Base-by-base conservation (phyloP, 176 grass and related monocot genomes). In the Elaeis guineensis region DNA sequence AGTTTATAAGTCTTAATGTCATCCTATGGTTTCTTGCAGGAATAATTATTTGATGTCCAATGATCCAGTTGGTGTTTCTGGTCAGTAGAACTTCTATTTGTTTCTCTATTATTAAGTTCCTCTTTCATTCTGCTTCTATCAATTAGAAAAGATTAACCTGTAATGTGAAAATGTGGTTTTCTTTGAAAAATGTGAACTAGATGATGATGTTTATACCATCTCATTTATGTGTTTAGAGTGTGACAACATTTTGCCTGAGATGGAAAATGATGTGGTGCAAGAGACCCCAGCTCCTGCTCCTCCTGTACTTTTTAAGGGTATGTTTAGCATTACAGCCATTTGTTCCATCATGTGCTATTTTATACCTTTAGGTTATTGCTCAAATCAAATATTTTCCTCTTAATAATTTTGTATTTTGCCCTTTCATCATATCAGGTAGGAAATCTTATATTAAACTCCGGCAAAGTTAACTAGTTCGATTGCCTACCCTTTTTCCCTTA, bases 401-500 rank as follows among this genome's bases (percentile, higher is more conserved):
- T 32, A 5, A 18, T 58, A 20, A 30, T 4, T 35, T 35, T 39
- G 5, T 56, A 9, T 35, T 8, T 17, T 17, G 25, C 4, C 16
- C 4, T 56, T 30, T 16, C 17, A 16, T 8, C 18, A 39, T 68
- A 20, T 64, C 64, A 82, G 79, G 79, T 21, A 82, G 70, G 29
- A 98, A 67, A 83, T 82, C 25, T 53, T 61, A 83, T 65, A 71
- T 83, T 44, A 66, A 69, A 75, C 69, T 54, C 70, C 67, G 71
- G 77, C 60, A 61, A 92, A 86, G 55, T 54, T 69, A 28, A 85
- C 73, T 26, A 71, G 76, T 3, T 73, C 81, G 4, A 59, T 98
- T 58, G 78, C 76, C 16, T 89, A 92, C 24, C 93, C 93, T 3
- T 98, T 98, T 16, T 81, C 83, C 57, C 81, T 98, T 18, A 83